Conservation (phyloP, 768 basidiomycete genomes). For the Suillus fuscotomentosus region DNA sequence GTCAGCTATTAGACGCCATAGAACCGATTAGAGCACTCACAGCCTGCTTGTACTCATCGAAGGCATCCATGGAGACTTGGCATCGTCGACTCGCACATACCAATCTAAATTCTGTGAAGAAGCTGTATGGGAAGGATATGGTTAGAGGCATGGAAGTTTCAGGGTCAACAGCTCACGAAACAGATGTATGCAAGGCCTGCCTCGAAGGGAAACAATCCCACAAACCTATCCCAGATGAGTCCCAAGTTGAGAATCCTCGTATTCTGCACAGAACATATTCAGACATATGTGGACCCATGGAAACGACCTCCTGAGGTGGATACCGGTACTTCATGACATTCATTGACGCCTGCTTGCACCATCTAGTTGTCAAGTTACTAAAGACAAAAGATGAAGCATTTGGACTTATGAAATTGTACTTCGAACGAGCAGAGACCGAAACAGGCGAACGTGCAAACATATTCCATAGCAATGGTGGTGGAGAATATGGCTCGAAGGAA, state of each 20-base stretch:
- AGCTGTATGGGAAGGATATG: conserved; percentile 8
- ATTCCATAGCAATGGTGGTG: conserved; percentile 24
- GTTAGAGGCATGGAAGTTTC: neutral
- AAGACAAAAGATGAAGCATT: too few relatives aligned
- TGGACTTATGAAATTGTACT: too few relatives aligned
- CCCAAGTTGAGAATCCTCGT: neutral
- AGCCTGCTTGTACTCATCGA: neutral
- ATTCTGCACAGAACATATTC: conserved; percentile 10
- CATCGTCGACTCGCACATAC: conserved; percentile 1
- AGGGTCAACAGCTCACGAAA: too few relatives aligned
- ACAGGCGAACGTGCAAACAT: conserved; percentile 14
- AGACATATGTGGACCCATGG: conserved; percentile 21
- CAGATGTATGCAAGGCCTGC: conserved; percentile 16
- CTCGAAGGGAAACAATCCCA: conserved; percentile 23
- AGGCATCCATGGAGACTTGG: conserved; percentile 5
- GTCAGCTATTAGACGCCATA: neutral
- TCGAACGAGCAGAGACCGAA: conserved; percentile 4
- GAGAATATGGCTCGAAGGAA: conserved; percentile 24
- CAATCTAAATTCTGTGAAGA: conserved; percentile 1
- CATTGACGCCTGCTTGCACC: too few relatives aligned
- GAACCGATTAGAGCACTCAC: neutral
- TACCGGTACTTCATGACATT: conserved; percentile 16
- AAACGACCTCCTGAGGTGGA: conserved; percentile 6
- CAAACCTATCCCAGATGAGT: conserved; percentile 10
- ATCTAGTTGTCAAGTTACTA: too few relatives aligned